Evolutionary conservation across 768 basidiomycete genomes (phyloP), one percentile per base, ranked within the genome.

Genomic region (Mycena venus): DNA sequence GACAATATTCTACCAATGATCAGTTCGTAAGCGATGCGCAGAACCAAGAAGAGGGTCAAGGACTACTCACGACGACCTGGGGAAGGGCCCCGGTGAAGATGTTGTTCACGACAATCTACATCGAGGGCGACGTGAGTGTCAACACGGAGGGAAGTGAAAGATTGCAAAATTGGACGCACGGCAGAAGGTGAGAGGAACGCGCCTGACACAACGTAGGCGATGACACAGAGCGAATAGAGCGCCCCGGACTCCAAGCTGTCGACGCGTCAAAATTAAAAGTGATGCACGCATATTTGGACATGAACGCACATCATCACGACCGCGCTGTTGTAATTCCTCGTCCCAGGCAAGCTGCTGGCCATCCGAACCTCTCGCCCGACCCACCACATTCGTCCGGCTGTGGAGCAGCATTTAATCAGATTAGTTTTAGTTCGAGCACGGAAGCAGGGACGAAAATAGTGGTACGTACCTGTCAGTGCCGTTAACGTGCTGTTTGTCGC

Each of bases 241-340:
- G 64, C 49, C n/a, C 64, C 64, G 7, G 64, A 66, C 49, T 66
- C 64, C 29, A 66, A 21, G 29, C 64, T 66, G 19, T 34, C 15
- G n/a, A 25, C 14, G 49, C 7, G 40, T 53, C 51, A 19, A n/a
- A 53, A 55, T 55, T 11, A 27, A 31, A 17, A 51, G 27, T 25
- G 32, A n/a, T n/a, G n/a, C n/a, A n/a, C n/a, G n/a, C n/a, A n/a
- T 38, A 31, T 17, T 2, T 36, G 19, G 12, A 14, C 5, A 29
- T 51, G 49, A 25, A 53, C 64, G n/a, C 36, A 66, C 64, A 66
- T 29, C 64, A 66, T 66, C 6, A 42, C 64, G 17, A 38, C 64
- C 4, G 64, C 64, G 10, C 23, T 55, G 32, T 66, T 38, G 34
- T 66, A 66, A 15, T 7, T 53, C 47, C 64, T 38, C 3, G 64